Base-by-base conservation (phyloP, 116 monocot genomes). In the Papilionanthe hybrid region DNA sequence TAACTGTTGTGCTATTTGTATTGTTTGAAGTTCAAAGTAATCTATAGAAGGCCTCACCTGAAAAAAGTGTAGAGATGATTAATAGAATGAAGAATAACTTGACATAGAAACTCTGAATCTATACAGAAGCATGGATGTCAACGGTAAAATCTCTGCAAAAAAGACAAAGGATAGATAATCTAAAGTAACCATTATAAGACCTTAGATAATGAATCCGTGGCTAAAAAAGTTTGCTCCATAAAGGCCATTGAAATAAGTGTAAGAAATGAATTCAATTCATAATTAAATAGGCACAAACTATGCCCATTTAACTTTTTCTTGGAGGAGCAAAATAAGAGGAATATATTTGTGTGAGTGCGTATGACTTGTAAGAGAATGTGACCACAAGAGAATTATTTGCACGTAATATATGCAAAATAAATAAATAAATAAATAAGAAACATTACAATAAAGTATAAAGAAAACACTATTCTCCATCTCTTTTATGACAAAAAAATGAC, bases 1-100 rank as follows among this genome's bases (percentile, higher is more conserved):
- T 27, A 48, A 69, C 69, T 48, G 42, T 82, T 50, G 10, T 67
- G 37, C 69, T 66, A 67, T 82, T 63, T 67, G 68, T 49, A 76
- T 32, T 50, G 68, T 53, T 82, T 49, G 37, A 53, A 53, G 15
- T 18, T 53, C 4, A 9, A 77, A 76, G 5, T 77, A 66, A 1
- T 82, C 82, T 66, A 18, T 19, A 32, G 23, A 19, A 50, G 28
- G 53, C 75, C 30, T 69, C 53, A 1, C 60, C 50, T 69, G 32
- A 69, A 32, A 2, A 69, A 32, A 32, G 4, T 69, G 12, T 17
- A 15, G 37, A 69, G 37, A 69, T 13, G 37, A 69, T 69, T 69
- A 69, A 37, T 69, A 69, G 18, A 69, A 69, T 69, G 17, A 10
- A 68, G 32, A 37, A 15, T 37, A 37, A 69, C 3, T 65, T 27